These are phyloP conservation scores for Fusarium subtropicale DNA, from an alignment of 2,329 filamentous ascomycete species.

Conservation along the genomic window DNA sequence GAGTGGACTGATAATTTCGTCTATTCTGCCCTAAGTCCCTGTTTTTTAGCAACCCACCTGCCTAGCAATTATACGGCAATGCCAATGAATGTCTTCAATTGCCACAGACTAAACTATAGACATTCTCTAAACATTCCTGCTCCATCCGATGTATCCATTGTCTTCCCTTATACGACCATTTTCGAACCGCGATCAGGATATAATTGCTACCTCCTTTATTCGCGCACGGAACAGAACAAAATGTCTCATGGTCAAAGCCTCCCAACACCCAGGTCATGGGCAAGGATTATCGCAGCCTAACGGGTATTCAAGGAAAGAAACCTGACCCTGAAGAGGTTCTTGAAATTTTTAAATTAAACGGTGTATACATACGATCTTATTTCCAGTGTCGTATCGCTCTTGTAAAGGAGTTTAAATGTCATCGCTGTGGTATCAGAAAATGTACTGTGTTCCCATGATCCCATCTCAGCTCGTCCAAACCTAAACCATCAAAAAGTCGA, in stretches of 20 bases:
- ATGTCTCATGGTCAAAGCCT: slow-evolving; percentile 34
- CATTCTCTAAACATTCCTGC: not conserved
- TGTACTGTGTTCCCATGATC: slow-evolving; percentile 32
- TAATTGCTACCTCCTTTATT: not conserved
- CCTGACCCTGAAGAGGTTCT: not conserved
- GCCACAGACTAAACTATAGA: not conserved
- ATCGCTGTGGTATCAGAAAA: slow-evolving; percentile 36
- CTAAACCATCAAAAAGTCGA: slow-evolving; percentile 52
- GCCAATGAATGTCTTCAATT: not conserved
- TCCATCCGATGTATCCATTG: not conserved
- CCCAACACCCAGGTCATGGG: slow-evolving; percentile 5
- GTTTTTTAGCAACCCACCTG: too few species aligned
- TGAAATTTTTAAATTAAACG: not conserved
- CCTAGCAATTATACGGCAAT: too few species aligned
- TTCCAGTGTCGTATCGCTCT: slow-evolving; percentile 12
- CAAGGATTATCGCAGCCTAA: slow-evolving; percentile 13
- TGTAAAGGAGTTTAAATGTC: slow-evolving; percentile 2
- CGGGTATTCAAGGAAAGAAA: not conserved
- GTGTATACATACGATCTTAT: not conserved
- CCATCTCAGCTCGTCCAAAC: slow-evolving; percentile 24
- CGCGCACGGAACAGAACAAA: not conserved
- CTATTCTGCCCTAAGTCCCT: too few species aligned
- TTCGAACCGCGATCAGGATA: not conserved
- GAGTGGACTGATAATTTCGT: too few species aligned
- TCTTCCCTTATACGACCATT: too few species aligned